These are phyloP conservation scores for Salicornia ramosissima DNA, from an alignment of 148 eudicot genomes.

Conservation along the genomic window DNA sequence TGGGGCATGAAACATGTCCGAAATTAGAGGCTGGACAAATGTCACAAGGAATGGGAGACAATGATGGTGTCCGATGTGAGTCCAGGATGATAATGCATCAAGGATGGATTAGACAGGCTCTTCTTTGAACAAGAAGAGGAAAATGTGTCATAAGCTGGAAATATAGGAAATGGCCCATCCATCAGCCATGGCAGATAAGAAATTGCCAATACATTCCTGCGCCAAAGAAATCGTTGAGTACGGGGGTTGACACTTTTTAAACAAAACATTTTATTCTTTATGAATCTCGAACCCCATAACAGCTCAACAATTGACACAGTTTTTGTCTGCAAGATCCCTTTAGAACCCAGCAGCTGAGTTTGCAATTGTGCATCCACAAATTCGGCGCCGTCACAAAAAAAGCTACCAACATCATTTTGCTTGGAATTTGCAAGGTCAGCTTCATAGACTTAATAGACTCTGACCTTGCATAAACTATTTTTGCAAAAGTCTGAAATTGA, in stretches of 20 bases:
- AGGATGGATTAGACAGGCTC: conserved; percentile 49
- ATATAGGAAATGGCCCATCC: conserved; percentile 49
- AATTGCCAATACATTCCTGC: conserved; percentile 65
- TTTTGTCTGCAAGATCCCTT: conserved; percentile 28
- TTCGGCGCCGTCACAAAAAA: background rate
- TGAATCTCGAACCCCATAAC: conserved; percentile 23
- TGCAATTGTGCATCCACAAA: conserved; percentile 1
- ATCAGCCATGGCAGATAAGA: conserved; percentile 43
- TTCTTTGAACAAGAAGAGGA: conserved; percentile 59
- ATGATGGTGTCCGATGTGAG: conserved; percentile 53
- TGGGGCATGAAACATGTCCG: conserved; percentile 43
- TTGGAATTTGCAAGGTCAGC: conserved; percentile 10
- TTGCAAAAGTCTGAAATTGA: background rate
- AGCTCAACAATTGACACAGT: conserved; percentile 26
- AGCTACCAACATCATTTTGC: background rate
- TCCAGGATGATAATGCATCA: conserved; percentile 40
- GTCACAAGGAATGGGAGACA: conserved; percentile 49
- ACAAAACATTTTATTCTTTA: conserved; percentile 21
- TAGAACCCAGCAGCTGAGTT: background rate
- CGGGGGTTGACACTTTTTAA: conserved; percentile 44
- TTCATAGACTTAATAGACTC: background rate
- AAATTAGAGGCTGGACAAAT: conserved; percentile 56
- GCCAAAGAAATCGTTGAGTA: conserved; percentile 73
- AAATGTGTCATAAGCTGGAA: conserved; percentile 46
- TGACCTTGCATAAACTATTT: background rate